Evolutionary conservation across 495 filamentous ascomycete genomes (phyloP), one percentile per base, ranked within the genome.

Genomic region (Hypoxylon rickii): DNA sequence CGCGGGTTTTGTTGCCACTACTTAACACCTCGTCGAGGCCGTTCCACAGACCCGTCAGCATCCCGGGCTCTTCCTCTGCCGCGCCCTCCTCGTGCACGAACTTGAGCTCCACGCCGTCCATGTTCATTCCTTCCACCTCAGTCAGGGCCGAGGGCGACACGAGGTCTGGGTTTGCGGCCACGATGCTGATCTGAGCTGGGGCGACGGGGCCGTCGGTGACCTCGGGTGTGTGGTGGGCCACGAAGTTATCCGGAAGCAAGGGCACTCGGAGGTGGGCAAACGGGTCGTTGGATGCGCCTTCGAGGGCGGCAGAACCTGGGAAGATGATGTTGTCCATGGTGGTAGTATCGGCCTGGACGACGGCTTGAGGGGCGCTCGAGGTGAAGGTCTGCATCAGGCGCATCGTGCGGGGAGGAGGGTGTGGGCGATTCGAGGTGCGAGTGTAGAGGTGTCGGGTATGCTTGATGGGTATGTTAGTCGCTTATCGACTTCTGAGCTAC

Each of bases 331-430:
- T 62, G 68, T 79, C 76, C 49, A 79, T 67, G 32, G 67, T 67
- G 38, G 37, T 51, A 46, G 62, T 38, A 49, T 63, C 21, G 36
- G 44, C 46, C 19, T 24, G 20, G 15, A 58, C 42, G 10, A 67
- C 39, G 20, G 67, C 60, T 18, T 51, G 52, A 3, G 75, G 63
- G 6, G 73, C 66, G n/a, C 70, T 74, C 33, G 72, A 72, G 56
- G 62, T 69, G 63, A 79, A 79, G 61, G 72, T 76, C 58, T 79
- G 76, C 76, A 79, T 79, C 49, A 79, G 59, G 50, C 72, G 76
- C 58, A 74, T 51, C 3, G 52, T 70, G 54, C 65, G 68, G 37
- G 61, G 64, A 32, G 60, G 63, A 7, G 70, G 68, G 6, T 70
- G 63, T 32, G 61, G 67, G 12, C 61, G 69, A 31, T 70, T 70